Percentiles rank a stretch among this genome's conserved stretches.
Evolutionary conservation across 495 filamentous ascomycete genomes (phyloP).

Genomic region (Penicillium silybi): DNA sequence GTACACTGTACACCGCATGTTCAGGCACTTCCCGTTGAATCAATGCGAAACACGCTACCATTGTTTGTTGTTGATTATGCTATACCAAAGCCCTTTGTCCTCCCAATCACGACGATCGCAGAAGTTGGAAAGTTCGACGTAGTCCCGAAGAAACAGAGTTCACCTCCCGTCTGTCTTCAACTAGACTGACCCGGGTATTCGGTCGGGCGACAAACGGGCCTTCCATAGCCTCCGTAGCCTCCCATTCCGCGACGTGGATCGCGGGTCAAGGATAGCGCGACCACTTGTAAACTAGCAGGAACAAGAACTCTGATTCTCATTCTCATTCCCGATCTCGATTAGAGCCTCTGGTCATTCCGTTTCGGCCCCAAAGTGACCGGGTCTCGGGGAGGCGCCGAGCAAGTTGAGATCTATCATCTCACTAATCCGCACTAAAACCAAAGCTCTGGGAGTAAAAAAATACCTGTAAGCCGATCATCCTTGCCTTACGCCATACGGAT

Average conservation of each 20-base stretch:
- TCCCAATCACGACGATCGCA: neutral
- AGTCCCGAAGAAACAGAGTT: slow-evolving; percentile 10
- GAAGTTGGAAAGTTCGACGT: neutral
- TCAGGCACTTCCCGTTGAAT: slow-evolving; percentile 7
- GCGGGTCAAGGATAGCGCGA: neutral
- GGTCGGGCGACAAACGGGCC: slow-evolving; percentile 4
- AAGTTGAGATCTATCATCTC: slow-evolving; percentile 46
- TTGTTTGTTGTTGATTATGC: slow-evolving; percentile 17
- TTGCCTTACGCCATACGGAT: slow-evolving; percentile 31
- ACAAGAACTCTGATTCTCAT: neutral
- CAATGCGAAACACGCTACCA: slow-evolving; percentile 19
- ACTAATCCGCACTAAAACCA: slow-evolving; percentile 42
- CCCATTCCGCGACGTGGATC: slow-evolving; percentile 11
- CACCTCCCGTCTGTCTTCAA: slow-evolving; percentile 9
- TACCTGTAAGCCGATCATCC: slow-evolving; percentile 31
- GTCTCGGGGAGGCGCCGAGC: slow-evolving; percentile 20
- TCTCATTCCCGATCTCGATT: neutral
- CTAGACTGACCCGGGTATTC: neutral
- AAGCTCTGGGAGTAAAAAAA: slow-evolving; percentile 26
- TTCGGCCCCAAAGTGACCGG: neutral
- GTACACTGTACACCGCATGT: slow-evolving; percentile 12
- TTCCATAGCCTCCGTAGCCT: no score
- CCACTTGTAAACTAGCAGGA: neutral
- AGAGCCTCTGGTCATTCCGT: neutral
- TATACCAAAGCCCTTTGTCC: neutral